Evolutionary conservation across 345 rosid species (phyloP), one percentile per base, ranked within the genome.

Genomic region (Orychophragmus violaceus): DNA sequence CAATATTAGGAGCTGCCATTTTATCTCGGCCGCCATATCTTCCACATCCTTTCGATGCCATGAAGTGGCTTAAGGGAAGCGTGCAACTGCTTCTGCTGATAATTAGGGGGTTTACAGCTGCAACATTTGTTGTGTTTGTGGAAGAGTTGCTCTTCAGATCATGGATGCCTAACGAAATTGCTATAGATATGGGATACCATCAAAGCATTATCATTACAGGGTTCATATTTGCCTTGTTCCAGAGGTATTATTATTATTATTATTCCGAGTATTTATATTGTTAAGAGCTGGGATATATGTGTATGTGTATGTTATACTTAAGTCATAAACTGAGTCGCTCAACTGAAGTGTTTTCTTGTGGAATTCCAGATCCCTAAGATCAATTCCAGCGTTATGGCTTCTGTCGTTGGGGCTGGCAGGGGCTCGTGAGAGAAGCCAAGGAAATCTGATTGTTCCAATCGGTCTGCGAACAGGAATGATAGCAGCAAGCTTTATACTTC

Each of bases 61-160:
- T 82, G 62, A 44, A 69, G 36, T 69, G 62, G 75, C 80, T 90
- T 18, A 85, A 74, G 72, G 81, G 76, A 46, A 71, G 45, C 62
- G 82, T 64, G 14, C 74, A 76, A 62, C 62, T 86, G 71, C 50
- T 83, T 49, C 22, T 78, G 54, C 66, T 88, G 67, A 76, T 79
- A 68, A 67, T 68, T 67, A 83, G 8, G 77, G 98, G 88, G 72
- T 71, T 82, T 28, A 28, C 80, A 68, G 82, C 91, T 1, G 96
- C 93, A 36, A 72, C 84, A 7, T 72, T 85, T 57, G 66, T 86
- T 72, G 89, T 78, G 66, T 71, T 90, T 54, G 96, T 88, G 63
- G 97, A 90, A 75, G 98, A 93, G 77, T 58, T 93, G 76, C 79
- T 90, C 74, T 90, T 93, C 70, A 82, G 97, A 66, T 79, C 97